Base-by-base conservation (phyloP, 2,329 filamentous ascomycete genomes). In the Paecilomyces fulvus region DNA sequence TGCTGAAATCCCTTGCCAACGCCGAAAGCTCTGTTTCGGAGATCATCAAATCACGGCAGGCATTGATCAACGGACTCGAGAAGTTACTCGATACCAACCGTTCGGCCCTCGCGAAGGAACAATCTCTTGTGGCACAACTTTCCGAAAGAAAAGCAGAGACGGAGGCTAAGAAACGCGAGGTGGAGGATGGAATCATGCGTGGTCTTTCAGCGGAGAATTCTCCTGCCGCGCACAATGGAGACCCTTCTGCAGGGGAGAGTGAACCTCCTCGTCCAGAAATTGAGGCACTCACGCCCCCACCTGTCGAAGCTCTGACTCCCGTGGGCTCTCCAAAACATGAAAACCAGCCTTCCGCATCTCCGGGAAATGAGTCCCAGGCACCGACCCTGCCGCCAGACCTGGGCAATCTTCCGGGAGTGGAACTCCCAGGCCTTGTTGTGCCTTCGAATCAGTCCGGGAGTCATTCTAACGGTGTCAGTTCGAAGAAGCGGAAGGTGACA, bases 11-110 rank as follows among this genome's bases (percentile, higher is more conserved):
- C 6, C 81, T 99, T 17, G 90, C 90, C 20, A 89, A 84, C 61
- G 94, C 94, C 3, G 92, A 99, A 73, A 89, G 85, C 55, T 91
- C 92, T 0, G 88, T 97, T 1, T 86, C 89, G 1, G 90, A 96
- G 65, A 90, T 88, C 63, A 90, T 99, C 69, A 92, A 92, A 68
- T 90, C 91, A 1, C 86, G 94, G 12, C 83, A 84, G 61, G 82
- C 84, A 9, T 80, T 99, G 28, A 86, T 97, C 37, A 80, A 83
- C 28, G 90, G 86, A 0, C 78, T 99, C 4, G 90, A 96, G 73
- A 90, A 88, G 67, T 79, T 97, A 11, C 79, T 97, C 0, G 84
- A 87, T 55, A 81, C 82, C 25, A 91, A 92, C 70, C 85, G 86
- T 52, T 75, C 79, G 2, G 85, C 86, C 33, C 76, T 96, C 3